Evolutionary conservation across 306 rosid genomes (phyloP), one percentile per base, ranked within the genome.

Genomic region (Quercus ilex): DNA sequence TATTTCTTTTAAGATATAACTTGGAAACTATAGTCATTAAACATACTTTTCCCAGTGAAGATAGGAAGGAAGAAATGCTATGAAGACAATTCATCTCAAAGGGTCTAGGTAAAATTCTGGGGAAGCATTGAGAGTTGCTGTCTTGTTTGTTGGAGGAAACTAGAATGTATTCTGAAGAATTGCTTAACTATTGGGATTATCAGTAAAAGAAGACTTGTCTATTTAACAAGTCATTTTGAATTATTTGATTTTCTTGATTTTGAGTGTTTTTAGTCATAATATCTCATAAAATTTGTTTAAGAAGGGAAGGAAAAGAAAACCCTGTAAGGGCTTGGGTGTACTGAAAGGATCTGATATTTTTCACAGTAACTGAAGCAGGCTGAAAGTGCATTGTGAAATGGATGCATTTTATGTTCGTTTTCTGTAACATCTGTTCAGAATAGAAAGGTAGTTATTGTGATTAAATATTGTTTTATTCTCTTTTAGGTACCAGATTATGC

Each of bases 401-500:
- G 17, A 63, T 13, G 35, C 41, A 28, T 26, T 26, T 11, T 13
- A 63, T 28, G 30, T 63, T 28, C 20, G 1, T 26, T 28, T 15
- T 12, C 1, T 14, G 17, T 77, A 25, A 65, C 33, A 52, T 76
- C 58, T 49, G 7, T 41, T 5, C 69, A 14, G 69, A 49, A 49
- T 49, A 49, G 53, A 49, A 49, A 12, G 53, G 5, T 12, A 12
- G 11, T 26, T 4, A 13, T 63, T 13, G 2, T 67, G 25, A 33
- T 33, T 31, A 2, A 3, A 30, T 33, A 19, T 15, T 55, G 1
- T 71, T 51, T 65, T 82, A 35, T 70, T 49, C 79, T 56, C 57
- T 73, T 26, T 71, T 58, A 95, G 99, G 90, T 92, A 67, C 99
- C 99, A 43, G 94, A 92, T 72, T 95, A 86, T 78, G 86, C 84